A percentile compares a stretch with the other conserved stretches of the same genome.
These are phyloP conservation scores for Metroxylon sagu DNA, from an alignment of 176 grass and related monocot species.

Conservation along the genomic window DNA sequence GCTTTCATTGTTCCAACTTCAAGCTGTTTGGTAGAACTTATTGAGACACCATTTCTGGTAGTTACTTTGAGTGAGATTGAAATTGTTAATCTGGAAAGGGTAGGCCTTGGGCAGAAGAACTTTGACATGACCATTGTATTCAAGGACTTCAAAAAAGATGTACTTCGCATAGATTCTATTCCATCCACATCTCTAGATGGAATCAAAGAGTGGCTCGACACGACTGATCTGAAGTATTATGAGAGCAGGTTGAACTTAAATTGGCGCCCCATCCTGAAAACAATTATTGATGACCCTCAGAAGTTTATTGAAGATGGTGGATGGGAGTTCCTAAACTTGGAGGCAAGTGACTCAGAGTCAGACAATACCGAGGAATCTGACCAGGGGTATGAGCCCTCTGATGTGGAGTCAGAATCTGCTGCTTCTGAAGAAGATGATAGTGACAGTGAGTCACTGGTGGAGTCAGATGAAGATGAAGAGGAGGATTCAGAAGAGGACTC, in stretches of 20 bases:
- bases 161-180: slow-evolving; percentile 81
- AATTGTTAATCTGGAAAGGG: slow-evolving; percentile 89
- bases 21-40: slow-evolving; percentile 73
- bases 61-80: slow-evolving; percentile 74
- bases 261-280: slow-evolving; percentile 91
- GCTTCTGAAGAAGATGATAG: slow-evolving; percentile 57
- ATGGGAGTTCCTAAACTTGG: slow-evolving; percentile 90
- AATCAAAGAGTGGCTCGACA: slow-evolving; percentile 93
- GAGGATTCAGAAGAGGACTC: slow-evolving; percentile 64
- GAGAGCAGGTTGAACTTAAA: slow-evolving; percentile 86
- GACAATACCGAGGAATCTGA: slow-evolving; percentile 77
- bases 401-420: slow-evolving; percentile 59
- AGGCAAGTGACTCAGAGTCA: slow-evolving; percentile 75
- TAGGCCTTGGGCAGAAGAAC: slow-evolving; percentile 78
- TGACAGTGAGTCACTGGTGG: slow-evolving; percentile 43
- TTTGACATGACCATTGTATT: slow-evolving; percentile 96
- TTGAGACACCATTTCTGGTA: slow-evolving; percentile 73
- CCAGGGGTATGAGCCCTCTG: slow-evolving; percentile 68
- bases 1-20: slow-evolving; percentile 88
- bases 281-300: slow-evolving; percentile 69
- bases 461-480: slow-evolving; percentile 47
- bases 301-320: slow-evolving; percentile 82
- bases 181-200: slow-evolving; percentile 55
- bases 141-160: slow-evolving; percentile 88
- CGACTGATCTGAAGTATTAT: slow-evolving; percentile 91